phyloP scores from a whole-genome alignment of 1,284 basidiomycete species.

The Porodaedalea pini region DNA sequence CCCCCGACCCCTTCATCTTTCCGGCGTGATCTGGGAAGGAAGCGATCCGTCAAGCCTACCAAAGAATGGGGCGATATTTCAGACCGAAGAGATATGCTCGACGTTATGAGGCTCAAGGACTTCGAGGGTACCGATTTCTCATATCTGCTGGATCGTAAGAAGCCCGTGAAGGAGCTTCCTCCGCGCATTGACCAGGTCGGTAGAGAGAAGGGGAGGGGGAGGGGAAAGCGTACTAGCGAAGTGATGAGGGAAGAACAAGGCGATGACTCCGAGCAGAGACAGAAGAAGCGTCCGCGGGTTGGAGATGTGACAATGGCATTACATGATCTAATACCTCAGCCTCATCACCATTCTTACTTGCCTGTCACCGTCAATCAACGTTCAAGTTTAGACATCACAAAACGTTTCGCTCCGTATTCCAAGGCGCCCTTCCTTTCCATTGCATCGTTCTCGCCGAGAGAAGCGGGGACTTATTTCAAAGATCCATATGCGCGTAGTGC shows the following conservation, averaged over 20 bases:
- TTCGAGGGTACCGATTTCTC: slow-evolving; percentile 35
- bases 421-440: slow-evolving; percentile 36
- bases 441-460: slow-evolving; percentile 38
- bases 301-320: slow-evolving; percentile 28
- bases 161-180: slow-evolving; percentile 2
- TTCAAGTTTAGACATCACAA: background rate
- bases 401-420: slow-evolving; percentile 13
- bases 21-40: background rate
- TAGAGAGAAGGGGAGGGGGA: too few relatives aligned
- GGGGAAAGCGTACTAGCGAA: slow-evolving; percentile 22
- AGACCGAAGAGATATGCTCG: slow-evolving; percentile 31
- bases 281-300: slow-evolving; percentile 27
- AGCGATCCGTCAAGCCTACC: slow-evolving; percentile 3
- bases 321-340: slow-evolving; percentile 33
- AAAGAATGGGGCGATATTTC: slow-evolving; percentile 38
- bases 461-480: slow-evolving; percentile 27
- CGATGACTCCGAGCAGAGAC: slow-evolving; percentile 22
- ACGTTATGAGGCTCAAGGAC: slow-evolving; percentile 38
- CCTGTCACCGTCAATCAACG: slow-evolving; percentile 15
- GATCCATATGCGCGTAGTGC: slow-evolving; percentile 42
- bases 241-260: slow-evolving; percentile 29
- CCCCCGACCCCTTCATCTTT: background rate
- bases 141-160: slow-evolving; percentile 11
- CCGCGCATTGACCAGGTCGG: slow-evolving; percentile 21
- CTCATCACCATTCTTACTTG: slow-evolving; percentile 22